Base-by-base conservation (phyloP, 495 filamentous ascomycete genomes). In the Lasiosphaeria ovina region DNA sequence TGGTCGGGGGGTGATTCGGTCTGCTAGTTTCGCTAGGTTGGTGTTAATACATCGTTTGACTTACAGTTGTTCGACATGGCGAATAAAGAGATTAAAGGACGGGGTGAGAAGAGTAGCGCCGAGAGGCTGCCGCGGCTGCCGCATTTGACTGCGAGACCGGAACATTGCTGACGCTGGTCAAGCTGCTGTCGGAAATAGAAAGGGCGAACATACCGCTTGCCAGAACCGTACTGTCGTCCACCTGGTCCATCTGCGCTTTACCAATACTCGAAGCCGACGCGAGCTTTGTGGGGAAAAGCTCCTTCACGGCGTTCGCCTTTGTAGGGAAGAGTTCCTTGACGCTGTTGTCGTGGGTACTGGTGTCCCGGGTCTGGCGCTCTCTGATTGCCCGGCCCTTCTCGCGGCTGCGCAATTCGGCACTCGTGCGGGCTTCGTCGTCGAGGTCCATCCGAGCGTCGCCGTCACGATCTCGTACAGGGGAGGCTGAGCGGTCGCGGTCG, bases 311-410 rank as follows among this genome's bases (percentile, higher is more conserved):
- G 57, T 67, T 71, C 12, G 76, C 73, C 61, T 83, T 86, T 55
- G 77, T 77, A 0, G 89, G 88, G 70, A 93, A 89, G 5, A 92
- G 81, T 60, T 93, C 89, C 55, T 86, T 88, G 44, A 52, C 56
- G 40, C 61, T 69, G 51, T 68, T 75, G 8, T 72, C 69, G 54
- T 86, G 88, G 44, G 54, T 57, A 36, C 61, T 69, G 51, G 67
- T 75, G 8, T 72, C 69, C 42, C 60, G 71, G 32, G 69, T 64
- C 0, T 76, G 52, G 8, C 73, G 73, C 55, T 77, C 77, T 66
- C 76, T 81, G 42, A 77, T 72, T 17, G 76, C 70, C 44, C 76
- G 74, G 38, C 79, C 80, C 52, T 70, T 79, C 38, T 75, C 69
- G 14, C 79, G 69, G 66, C 77, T 82, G 55, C 72, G 71, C 54